Conservation (phyloP, 1,284 basidiomycete genomes). For the Cystobasidium pallidum region DNA sequence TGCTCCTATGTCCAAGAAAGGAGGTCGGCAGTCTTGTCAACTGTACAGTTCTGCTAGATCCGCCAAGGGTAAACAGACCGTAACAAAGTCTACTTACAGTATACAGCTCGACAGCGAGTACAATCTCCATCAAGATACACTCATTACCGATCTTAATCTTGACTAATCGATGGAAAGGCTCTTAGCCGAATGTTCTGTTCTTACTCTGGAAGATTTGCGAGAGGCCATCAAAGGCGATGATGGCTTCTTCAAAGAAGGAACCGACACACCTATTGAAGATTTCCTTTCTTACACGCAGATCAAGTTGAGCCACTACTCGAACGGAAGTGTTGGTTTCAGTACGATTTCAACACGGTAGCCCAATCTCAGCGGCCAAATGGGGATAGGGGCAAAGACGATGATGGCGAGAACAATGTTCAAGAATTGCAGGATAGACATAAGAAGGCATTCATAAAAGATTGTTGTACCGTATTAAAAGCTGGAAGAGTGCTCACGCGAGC, state of each 20-base stretch:
- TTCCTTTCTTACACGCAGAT: not conserved
- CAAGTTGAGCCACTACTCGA: not conserved
- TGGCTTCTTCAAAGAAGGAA: not conserved
- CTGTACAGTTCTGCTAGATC: not conserved
- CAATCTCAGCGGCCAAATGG: not conserved
- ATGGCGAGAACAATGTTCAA: not conserved
- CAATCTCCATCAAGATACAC: not conserved
- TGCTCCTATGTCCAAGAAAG: not conserved
- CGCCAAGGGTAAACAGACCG: not conserved
- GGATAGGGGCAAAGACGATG: not conserved
- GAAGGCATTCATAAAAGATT: not conserved
- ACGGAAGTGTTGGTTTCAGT: not conserved
- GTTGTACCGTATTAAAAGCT: not conserved
- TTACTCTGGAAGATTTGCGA: constrained; percentile 4
- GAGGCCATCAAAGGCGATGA: not conserved
- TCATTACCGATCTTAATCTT: not conserved
- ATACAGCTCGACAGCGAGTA: not conserved
- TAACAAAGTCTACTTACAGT: not conserved
- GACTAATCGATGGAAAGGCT: not conserved
- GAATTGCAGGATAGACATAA: not conserved
- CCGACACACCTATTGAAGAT: constrained; percentile 4
- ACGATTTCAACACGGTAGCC: not conserved
- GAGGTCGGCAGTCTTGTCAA: not conserved
- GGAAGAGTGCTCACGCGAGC: not conserved
- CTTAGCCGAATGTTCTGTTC: not conserved